Evolutionary conservation across 257 asterid genomes (phyloP), one percentile per base, ranked within the genome.

Genomic region (Jacaranda copaia): DNA sequence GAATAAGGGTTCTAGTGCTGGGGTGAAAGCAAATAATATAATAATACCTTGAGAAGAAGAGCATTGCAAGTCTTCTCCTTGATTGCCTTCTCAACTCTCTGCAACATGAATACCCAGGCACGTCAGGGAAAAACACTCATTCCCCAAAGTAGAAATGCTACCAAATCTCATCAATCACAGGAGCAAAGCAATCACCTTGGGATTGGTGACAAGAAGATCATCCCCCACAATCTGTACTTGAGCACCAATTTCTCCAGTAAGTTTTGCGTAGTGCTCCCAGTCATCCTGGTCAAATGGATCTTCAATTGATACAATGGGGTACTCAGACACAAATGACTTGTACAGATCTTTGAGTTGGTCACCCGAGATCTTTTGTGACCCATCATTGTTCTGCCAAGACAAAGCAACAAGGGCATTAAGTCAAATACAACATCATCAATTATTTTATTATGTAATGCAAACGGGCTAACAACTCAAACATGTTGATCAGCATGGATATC

Each of bases 231-330:
- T 95, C 83, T 95, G 99, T 7, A 96, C 98, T 85, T 89, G 77
- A 55, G 85, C 78, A 49, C 99, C 98, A n/a, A 84, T 78, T 87
- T 96, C 99, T 49, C 71, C 16, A 0, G 98, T 95, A 32, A 95
- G 18, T 84, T 93, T 95, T 12, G 97, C 81, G 8, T 95, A 96
- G 84, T 83, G 87, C 80, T 82, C 96, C 98, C 97, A 95, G 92
- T 93, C 99, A 82, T 95, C 99, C 82, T 95, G 98, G 85, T 95
- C 99, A 83, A 93, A 95, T 61, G 98, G 99, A 75, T 93, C 99
- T 74, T 95, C 99, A 74, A 95, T 95, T 36, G 98, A 95, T 13
- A 93, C 97, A 58, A 95, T 95, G 8, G 98, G 99, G 86, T 95
- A 95, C 76, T 89, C 96, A 0, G 91, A 46, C 46, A 84, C 96